phyloP scores from a whole-genome alignment of 2,329 filamentous ascomycete species.

The Fusarium annulatum region DNA sequence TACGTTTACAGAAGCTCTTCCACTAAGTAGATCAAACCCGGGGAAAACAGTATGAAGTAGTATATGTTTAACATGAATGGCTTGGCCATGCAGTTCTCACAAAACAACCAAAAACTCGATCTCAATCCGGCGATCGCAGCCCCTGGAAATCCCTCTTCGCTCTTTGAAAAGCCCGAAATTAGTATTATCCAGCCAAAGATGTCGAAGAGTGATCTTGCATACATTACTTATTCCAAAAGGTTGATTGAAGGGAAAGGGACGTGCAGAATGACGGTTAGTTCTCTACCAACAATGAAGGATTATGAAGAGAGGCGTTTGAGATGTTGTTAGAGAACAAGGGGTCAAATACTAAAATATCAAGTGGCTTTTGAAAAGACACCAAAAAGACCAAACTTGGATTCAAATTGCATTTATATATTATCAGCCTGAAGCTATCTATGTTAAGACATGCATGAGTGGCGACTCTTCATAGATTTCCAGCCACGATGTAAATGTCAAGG shows the following conservation, averaged over 20 bases:
- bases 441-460: neutral
- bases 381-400: neutral
- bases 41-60: neutral
- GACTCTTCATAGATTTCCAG: neutral
- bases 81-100: neutral
- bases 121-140: neutral
- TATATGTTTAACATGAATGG: neutral
- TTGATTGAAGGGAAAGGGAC: too few relatives aligned
- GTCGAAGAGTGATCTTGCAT: neutral
- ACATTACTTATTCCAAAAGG: neutral
- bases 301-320: neutral
- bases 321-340: neutral
- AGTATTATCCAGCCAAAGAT: neutral
- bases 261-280: neutral
- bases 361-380: neutral
- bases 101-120: neutral
- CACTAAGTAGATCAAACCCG: neutral
- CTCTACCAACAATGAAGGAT: neutral
- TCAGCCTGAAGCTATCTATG: too few relatives aligned
- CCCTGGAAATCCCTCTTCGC: neutral
- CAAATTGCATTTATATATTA: neutral
- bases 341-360: neutral
- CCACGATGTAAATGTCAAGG: neutral
- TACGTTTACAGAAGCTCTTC: neutral
- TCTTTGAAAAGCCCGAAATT: neutral